These are phyloP conservation scores for Clavulina sp. DNA, from an alignment of 768 basidiomycete genomes.

Conservation along the genomic window DNA sequence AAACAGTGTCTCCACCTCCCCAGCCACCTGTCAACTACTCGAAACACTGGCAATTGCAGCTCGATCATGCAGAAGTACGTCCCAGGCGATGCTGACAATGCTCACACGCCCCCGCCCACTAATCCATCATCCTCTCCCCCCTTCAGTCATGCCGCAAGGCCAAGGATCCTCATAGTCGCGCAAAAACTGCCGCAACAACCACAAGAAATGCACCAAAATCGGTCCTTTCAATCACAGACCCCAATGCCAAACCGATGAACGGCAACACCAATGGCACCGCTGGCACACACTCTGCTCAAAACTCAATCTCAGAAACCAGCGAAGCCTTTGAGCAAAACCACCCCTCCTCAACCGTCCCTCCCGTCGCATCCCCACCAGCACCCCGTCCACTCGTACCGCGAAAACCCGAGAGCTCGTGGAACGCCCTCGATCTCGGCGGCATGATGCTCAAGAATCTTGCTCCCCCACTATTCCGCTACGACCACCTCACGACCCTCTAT, in stretches of 20 bases:
- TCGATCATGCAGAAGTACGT: slow-evolving; percentile 79
- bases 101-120: background rate
- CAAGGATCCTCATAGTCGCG: slow-evolving; percentile 83
- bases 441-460: slow-evolving; percentile 85
- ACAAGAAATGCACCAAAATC: slow-evolving; percentile 73
- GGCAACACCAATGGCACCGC: slow-evolving; percentile 15
- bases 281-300: slow-evolving; percentile 20
- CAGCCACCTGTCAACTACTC: slow-evolving; percentile 6
- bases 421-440: slow-evolving; percentile 89
- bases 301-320: slow-evolving; percentile 21
- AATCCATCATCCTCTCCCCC: background rate
- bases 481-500: slow-evolving; percentile 67
- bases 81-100: slow-evolving; percentile 10
- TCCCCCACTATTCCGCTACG: slow-evolving; percentile 24
- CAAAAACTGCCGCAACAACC: slow-evolving; percentile 87
- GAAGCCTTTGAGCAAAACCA: slow-evolving; percentile 26
- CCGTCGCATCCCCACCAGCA: slow-evolving; percentile 31
- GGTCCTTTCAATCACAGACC: slow-evolving; percentile 83
- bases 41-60: slow-evolving; percentile 78
- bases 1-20: slow-evolving; percentile 24
- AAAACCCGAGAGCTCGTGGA: slow-evolving; percentile 69
- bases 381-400: slow-evolving; percentile 24
- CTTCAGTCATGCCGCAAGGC: slow-evolving; percentile 65
- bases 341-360: slow-evolving; percentile 60
- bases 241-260: slow-evolving; percentile 30